A percentile compares a stretch with the other conserved stretches of the same genome.
phyloP scores from a whole-genome alignment of 768 basidiomycete genomes.

The Epithele typhae region DNA sequence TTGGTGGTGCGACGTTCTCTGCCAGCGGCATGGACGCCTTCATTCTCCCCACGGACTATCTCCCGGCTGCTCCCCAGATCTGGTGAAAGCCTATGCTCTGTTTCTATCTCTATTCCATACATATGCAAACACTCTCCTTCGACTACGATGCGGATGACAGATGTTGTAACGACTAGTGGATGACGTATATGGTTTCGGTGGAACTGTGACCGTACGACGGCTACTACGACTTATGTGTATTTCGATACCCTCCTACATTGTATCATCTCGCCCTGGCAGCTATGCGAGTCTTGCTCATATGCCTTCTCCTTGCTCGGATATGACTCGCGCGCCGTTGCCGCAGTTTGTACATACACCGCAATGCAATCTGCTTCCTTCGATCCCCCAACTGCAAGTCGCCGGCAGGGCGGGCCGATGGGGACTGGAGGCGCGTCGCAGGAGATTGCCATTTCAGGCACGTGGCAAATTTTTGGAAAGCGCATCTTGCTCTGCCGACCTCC shows the following conservation, averaged over 20 bases:
- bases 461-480: slow-evolving; percentile 23
- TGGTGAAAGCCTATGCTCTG: slow-evolving; percentile 41
- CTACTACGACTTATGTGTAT: slow-evolving; percentile 6
- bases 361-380: slow-evolving; percentile 4
- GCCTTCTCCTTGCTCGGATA: background rate
- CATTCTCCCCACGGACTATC: slow-evolving; percentile 69
- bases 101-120: background rate
- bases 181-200: background rate
- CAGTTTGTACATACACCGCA: slow-evolving; percentile 13
- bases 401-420: background rate
- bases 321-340: background rate
- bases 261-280: slow-evolving; percentile 1
- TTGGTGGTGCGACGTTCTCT: slow-evolving; percentile 71
- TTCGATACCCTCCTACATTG: slow-evolving; percentile 5
- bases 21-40: slow-evolving; percentile 87
- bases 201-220: slow-evolving; percentile 2
- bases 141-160: background rate
- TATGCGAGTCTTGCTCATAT: background rate
- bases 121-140: background rate
- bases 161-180: slow-evolving; percentile 9
- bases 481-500: slow-evolving; percentile 7
- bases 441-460: slow-evolving; percentile 22
- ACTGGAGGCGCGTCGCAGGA: background rate
- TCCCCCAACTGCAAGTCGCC: background rate
- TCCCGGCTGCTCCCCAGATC: slow-evolving; percentile 68